Conservation (phyloP, 2,329 filamentous ascomycete genomes). For the Colletotrichum filicis region DNA sequence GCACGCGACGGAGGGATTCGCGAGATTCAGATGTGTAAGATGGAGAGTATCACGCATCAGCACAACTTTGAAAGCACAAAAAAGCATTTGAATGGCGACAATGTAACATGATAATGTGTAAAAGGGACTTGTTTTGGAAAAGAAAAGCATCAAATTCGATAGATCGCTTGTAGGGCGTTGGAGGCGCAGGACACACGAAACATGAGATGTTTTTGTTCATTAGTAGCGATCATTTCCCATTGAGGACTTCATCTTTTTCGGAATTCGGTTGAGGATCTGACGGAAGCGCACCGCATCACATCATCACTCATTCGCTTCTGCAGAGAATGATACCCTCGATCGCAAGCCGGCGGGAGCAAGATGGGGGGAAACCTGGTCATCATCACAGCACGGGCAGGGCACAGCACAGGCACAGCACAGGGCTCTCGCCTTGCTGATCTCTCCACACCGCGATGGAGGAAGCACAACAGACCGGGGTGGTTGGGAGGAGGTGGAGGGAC, state of each 20-base stretch:
- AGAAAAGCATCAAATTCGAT: not conserved
- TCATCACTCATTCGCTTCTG: not conserved
- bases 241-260: not conserved
- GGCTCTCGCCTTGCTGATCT: conserved; percentile 14
- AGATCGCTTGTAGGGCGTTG: not conserved
- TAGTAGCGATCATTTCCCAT: conserved; percentile 14
- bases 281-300: not conserved
- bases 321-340: conserved; percentile 1
- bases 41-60: too few species aligned
- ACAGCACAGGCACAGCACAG: conserved; percentile 22
- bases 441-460: conserved; percentile 3
- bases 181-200: not conserved
- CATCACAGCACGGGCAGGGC: conserved; percentile 9
- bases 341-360: not conserved
- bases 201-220: not conserved
- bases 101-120: not conserved
- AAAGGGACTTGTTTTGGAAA: not conserved
- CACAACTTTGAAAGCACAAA: not conserved
- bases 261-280: not conserved
- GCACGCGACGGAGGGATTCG: conserved; percentile 10
- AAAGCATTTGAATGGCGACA: not conserved
- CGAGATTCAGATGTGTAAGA: not conserved
- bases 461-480: not conserved
- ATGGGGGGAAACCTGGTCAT: not conserved
- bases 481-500: not conserved